These are phyloP conservation scores for Cryptosporidium tyzzeri DNA, from an alignment of 169 alveolate species.

Conservation along the genomic window DNA sequence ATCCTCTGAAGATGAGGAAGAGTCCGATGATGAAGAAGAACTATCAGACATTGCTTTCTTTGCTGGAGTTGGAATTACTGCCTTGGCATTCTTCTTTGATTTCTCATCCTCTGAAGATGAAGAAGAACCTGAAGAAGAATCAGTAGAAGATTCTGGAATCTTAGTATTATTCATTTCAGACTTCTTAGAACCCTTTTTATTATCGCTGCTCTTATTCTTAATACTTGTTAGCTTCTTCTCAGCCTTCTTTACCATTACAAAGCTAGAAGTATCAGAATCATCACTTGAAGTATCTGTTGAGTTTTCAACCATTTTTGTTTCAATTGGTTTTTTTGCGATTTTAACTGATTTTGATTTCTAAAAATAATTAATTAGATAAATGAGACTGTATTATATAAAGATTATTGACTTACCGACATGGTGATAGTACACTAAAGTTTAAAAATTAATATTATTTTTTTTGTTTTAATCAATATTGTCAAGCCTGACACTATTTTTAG, in stretches of 20 bases:
- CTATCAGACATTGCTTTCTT: not conserved
- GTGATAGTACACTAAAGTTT: not conserved
- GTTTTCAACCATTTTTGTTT: not conserved
- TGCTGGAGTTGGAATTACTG: not conserved
- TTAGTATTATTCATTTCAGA: not conserved
- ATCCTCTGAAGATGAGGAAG: not conserved
- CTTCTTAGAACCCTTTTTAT: not conserved
- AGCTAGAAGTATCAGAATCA: constrained; percentile 68
- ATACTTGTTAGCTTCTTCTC: not conserved
- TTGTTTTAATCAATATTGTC: constrained; percentile 6
- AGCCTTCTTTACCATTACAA: constrained; percentile 70
- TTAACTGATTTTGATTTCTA: constrained; percentile 23
- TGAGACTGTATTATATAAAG: not conserved
- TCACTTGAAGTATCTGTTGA: constrained; percentile 60
- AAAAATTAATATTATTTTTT: not conserved
- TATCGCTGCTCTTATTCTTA: not conserved
- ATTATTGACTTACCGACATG: constrained; percentile 57
- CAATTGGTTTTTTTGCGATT: constrained; percentile 31
- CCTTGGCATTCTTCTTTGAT: constrained; percentile 1
- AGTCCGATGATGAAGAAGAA: not conserved
- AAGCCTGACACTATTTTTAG: constrained; percentile 6
- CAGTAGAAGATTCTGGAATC: constrained; percentile 23
- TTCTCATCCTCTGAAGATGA: constrained; percentile 31
- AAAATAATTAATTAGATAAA: not conserved
- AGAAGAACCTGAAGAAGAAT: constrained; percentile 22